Base-by-base conservation (phyloP, 164 flowering plant species). In the Echeveria elegans region DNA sequence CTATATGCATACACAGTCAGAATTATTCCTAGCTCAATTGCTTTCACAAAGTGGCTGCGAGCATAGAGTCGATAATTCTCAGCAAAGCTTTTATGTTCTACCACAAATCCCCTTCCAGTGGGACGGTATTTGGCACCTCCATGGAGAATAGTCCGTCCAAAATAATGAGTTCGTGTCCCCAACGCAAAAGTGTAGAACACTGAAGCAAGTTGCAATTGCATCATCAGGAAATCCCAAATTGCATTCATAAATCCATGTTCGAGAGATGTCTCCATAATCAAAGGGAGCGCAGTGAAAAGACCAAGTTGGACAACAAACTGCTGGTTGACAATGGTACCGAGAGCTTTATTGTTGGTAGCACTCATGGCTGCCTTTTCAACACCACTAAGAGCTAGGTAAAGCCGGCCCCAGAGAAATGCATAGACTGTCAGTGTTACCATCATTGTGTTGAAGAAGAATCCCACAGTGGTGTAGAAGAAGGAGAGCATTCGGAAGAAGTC, bases 121-220 rank as follows among this genome's bases (percentile, higher is more conserved):
- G 96, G 93, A 65, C 97, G 80, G 73, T 91, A 94, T 79, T 89
- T 91, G 6, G 98, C 98, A 71, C 98, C 97, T 1, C 99, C 99
- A 71, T 91, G 99, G 68, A 94, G 96, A 70, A 94, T 82, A 29
- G 99, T 94, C 50, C 96, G 84, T 34, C 97, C 99, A 70, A 94
- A 94, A 77, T 47, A 94, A 71, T 94, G 99, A 29, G 83, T 77
- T 8, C 87, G 84, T 41, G 99, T 94, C 52, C 99, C 99, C 87
- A 94, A 67, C 1, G 99, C 91, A 73, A 91, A 94, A 0, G 96
- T 86, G 83, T 78, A 91, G 64, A 89, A 94, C 7, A 85, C 60
- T 32, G 99, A 89, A 3, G 92, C 82, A 56, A 91, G 87, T 78
- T 94, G 92, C 24, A 91, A 71, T 79, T 91, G 97, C 97, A 94